These are phyloP conservation scores for Exophiala sp. DNA, from an alignment of 2,329 filamentous ascomycete species.

Conservation along the genomic window DNA sequence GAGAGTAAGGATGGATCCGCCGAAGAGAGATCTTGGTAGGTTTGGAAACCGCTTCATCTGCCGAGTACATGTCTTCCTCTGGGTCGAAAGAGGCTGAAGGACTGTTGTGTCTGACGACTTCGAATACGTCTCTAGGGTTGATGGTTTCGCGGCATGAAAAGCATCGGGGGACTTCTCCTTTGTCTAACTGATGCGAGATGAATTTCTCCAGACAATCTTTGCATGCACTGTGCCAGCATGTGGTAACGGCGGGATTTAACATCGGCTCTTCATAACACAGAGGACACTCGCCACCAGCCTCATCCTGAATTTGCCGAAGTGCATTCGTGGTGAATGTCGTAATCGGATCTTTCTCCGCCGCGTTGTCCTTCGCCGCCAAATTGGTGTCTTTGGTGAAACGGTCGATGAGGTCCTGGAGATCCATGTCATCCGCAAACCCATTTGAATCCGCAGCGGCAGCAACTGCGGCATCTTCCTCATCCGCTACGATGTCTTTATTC, in stretches of 20 bases:
- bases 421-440: slow-evolving; percentile 91
- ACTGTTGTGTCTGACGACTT: slow-evolving; percentile 67
- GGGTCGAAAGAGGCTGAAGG: slow-evolving; percentile 38
- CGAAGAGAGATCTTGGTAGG: slow-evolving; percentile 53
- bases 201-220: slow-evolving; percentile 87
- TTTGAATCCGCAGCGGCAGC: slow-evolving; percentile 67
- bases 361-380: slow-evolving; percentile 48
- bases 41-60: slow-evolving; percentile 34
- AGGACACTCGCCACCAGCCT: slow-evolving; percentile 82
- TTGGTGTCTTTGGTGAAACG: slow-evolving; percentile 69
- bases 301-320: slow-evolving; percentile 82
- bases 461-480: slow-evolving; percentile 69
- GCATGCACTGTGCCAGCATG: slow-evolving; percentile 96
- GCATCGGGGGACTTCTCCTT: slow-evolving; percentile 69
- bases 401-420: slow-evolving; percentile 76
- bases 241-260: slow-evolving; percentile 87
- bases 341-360: slow-evolving; percentile 49
- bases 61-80: slow-evolving; percentile 35
- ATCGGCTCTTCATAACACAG: slow-evolving; percentile 95
- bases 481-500: slow-evolving; percentile 74
- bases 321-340: slow-evolving; percentile 81
- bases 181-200: slow-evolving; percentile 78
- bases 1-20: slow-evolving; percentile 58
- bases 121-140: slow-evolving; percentile 78
- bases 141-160: slow-evolving; percentile 85